Evolutionary conservation across 2,329 filamentous ascomycete species (phyloP), one percentile per base, ranked within the genome.

Genomic region (Aspergillus flavus): DNA sequence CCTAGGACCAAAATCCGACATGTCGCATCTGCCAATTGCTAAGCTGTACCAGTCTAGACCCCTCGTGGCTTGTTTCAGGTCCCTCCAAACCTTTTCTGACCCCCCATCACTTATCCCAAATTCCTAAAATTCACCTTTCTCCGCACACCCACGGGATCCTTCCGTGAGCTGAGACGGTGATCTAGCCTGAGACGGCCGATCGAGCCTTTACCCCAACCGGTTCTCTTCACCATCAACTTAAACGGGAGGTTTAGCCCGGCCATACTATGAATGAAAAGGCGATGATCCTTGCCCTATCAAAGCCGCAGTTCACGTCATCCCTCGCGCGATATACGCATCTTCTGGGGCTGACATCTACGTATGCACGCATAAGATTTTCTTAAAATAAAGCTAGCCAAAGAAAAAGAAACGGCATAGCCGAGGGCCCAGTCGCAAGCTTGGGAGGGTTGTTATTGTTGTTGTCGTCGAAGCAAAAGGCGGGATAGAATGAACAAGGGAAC

Each of bases 41-140:
- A 50, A 50, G 12, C 46, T 50, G 16, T 11, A 16, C 46, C 46
- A 28, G 26, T 50, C 46, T 50, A 50, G 46, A 50, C 46, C 39
- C 46, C 54, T 53, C 41, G 48, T 59, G 57, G 57, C 45, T 41
- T 59, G 57, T 59, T 59, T 59, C 57, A 59, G 26, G 45, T 32
- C 56, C 21, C 16, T 41, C 39, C 26, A 19, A n/a, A 30, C 26
- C 23, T 28, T n/a, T 57, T 46, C 10, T 23, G 26, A 12, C 9
- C 28, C 30, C 52, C 19, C 41, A n/a, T 14, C 19, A 19, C 43
- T 23, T 3, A 23, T 23, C 4, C 19, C 43, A 46, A 21, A 7
- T 36, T 34, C 12, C 1, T 10, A 14, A 23, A 36, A 34, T 34
- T 11, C 30, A 23, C 46, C 5, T 28, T 36, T 23, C 19, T 54